These are phyloP conservation scores for Paraphysoderma sedebokerense DNA, from an alignment of 371 early-diverging fungal genomes.

Conservation along the genomic window DNA sequence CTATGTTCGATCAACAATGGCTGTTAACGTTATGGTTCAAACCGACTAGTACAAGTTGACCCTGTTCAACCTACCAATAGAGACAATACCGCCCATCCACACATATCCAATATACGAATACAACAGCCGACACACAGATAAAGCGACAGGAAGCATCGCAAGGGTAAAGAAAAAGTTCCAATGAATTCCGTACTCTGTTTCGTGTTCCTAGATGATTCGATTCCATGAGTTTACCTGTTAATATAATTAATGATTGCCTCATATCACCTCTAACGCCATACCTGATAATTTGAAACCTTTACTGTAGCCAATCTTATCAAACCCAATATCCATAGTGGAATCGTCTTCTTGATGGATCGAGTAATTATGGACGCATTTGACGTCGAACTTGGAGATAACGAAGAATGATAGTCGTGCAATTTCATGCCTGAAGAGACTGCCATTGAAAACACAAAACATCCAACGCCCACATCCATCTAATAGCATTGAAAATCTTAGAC, in stretches of 20 bases:
- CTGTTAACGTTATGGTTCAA: too few species aligned
- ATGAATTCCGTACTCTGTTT: constrained; percentile 89
- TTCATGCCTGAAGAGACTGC: constrained; percentile 27
- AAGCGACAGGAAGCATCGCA: constrained; percentile 62
- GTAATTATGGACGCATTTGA: too few species aligned
- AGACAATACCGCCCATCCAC: not conserved
- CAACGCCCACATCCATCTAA: constrained; percentile 80
- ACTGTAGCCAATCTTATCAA: constrained; percentile 44
- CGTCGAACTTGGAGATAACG: too few species aligned
- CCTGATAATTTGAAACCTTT: constrained; percentile 70
- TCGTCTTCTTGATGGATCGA: too few species aligned
- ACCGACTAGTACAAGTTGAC: too few species aligned
- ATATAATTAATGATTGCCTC: too few species aligned
- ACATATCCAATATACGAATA: not conserved
- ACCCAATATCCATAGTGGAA: constrained; percentile 60
- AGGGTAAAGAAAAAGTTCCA: constrained; percentile 98
- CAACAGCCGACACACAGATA: constrained; percentile 23
- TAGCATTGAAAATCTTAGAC: not conserved
- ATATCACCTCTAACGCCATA: too few species aligned
- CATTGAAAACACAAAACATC: constrained; percentile 61
- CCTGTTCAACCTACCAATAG: too few species aligned
- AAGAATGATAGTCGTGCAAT: too few species aligned
- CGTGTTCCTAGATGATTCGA: constrained; percentile 55
- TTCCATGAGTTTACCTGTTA: too few species aligned
- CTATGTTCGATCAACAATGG: too few species aligned